These are phyloP conservation scores for Phytophthora sansomeana DNA, from an alignment of 352 stramenopile genomes.

Conservation along the genomic window DNA sequence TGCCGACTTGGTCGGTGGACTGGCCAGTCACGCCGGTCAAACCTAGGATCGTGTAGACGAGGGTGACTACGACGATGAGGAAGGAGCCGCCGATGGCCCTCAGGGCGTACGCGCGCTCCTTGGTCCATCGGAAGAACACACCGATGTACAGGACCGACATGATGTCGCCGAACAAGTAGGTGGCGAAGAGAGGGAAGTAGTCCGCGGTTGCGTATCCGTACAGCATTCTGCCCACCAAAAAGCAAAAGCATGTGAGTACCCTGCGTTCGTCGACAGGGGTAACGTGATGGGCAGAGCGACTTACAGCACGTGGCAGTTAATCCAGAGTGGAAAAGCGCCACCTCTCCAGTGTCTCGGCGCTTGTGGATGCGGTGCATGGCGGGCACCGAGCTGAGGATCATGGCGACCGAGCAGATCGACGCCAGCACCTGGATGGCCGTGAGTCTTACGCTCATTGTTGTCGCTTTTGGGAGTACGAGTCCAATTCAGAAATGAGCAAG, in stretches of 20 bases:
- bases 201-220: conserved; percentile 41
- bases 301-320: conserved; percentile 51
- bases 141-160: conserved; percentile 44
- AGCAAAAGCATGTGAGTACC: conserved; percentile 8
- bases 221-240: conserved; percentile 37
- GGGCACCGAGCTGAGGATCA: conserved; percentile 47
- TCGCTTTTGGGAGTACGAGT: conserved; percentile 5
- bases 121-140: conserved; percentile 43
- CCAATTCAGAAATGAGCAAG: conserved; percentile 35
- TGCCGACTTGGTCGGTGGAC: conserved; percentile 25
- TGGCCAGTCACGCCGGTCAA: conserved; percentile 32
- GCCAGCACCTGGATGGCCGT: conserved; percentile 44
- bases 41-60: conserved; percentile 34
- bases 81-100: conserved; percentile 29
- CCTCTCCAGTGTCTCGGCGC: conserved; percentile 35
- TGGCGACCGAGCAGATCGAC: conserved; percentile 47
- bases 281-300: conserved; percentile 6
- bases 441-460: conserved; percentile 34
- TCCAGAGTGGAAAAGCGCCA: conserved; percentile 48
- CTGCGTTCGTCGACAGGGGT: conserved; percentile 7
- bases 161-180: conserved; percentile 38
- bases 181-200: conserved; percentile 43
- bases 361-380: conserved; percentile 53
- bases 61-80: conserved; percentile 19
- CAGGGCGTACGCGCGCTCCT: conserved; percentile 21